phyloP scores from a whole-genome alignment of 495 filamentous ascomycete species.

The Aspergillus hancockii region DNA sequence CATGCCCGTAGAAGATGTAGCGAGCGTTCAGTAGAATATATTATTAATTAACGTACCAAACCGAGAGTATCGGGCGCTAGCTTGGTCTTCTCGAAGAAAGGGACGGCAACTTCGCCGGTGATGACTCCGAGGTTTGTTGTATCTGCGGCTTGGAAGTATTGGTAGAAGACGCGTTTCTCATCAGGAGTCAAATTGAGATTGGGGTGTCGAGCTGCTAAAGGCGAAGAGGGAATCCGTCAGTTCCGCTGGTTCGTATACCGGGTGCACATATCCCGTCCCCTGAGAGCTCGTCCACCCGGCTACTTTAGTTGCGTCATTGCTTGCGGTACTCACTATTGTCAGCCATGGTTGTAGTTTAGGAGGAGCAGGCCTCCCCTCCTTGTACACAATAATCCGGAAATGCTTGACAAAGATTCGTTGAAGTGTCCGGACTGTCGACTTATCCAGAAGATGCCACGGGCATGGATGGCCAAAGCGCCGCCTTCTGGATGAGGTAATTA shows the following conservation, averaged over 20 bases:
- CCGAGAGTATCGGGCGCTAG: slow-evolving; percentile 82
- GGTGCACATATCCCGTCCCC: slow-evolving; percentile 27
- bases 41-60: slow-evolving; percentile 60
- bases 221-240: slow-evolving; percentile 25
- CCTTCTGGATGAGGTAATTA: slow-evolving; percentile 14
- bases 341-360: slow-evolving; percentile 40
- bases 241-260: slow-evolving; percentile 20
- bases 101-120: slow-evolving; percentile 92
- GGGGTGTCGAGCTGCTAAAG: slow-evolving; percentile 48
- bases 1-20: not conserved
- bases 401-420: not conserved
- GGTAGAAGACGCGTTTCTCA: slow-evolving; percentile 89
- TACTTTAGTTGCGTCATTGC: not conserved
- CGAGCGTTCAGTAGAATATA: not conserved
- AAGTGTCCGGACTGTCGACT: slow-evolving; percentile 24
- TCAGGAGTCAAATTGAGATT: slow-evolving; percentile 86
- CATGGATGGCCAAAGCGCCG: slow-evolving; percentile 35
- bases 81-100: slow-evolving; percentile 96
- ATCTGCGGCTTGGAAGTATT: slow-evolving; percentile 88
- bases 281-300: slow-evolving; percentile 20
- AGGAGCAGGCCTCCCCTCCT: slow-evolving; percentile 39
- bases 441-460: slow-evolving; percentile 31
- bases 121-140: slow-evolving; percentile 89
- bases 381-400: slow-evolving; percentile 10
- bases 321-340: slow-evolving; percentile 35